Percentiles rank a stretch among this genome's conserved stretches.
phyloP scores from a whole-genome alignment of 352 stramenopile species.

The Thraustotheca clavata region DNA sequence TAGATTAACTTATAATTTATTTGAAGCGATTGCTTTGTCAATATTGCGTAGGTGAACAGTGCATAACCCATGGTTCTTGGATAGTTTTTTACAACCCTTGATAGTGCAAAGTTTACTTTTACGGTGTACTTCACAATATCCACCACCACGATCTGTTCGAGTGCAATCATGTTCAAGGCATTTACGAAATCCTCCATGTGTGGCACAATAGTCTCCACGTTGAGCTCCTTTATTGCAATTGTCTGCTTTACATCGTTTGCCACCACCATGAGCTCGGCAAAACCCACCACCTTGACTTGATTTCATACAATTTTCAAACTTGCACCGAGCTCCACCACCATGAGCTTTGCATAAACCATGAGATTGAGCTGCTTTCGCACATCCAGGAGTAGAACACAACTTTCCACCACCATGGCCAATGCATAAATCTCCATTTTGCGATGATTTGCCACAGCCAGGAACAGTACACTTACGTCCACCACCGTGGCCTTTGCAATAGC shows the following conservation, averaged over 20 bases:
- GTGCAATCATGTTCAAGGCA: conserved; percentile 80
- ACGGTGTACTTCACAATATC: conserved; percentile 80
- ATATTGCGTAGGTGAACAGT: conserved; percentile 80
- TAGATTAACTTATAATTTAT: not conserved
- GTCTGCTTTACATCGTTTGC: conserved; percentile 43
- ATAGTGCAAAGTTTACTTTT: conserved; percentile 72
- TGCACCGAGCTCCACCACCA: conserved; percentile 73
- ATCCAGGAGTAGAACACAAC: conserved; percentile 73
- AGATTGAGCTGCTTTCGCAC: conserved; percentile 76
- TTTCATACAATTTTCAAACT: conserved; percentile 67
- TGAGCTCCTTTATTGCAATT: conserved; percentile 77
- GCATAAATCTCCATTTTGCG: conserved; percentile 76
- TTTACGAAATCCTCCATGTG: conserved; percentile 77
- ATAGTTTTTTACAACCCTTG: conserved; percentile 82
- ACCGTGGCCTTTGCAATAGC: conserved; percentile 81
- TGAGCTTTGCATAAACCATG: conserved; percentile 67
- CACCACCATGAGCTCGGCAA: conserved; percentile 15
- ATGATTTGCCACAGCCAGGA: conserved; percentile 69
- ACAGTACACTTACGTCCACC: conserved; percentile 84
- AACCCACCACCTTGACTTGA: conserved; percentile 6
- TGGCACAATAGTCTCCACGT: conserved; percentile 70
- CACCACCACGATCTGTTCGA: conserved; percentile 68
- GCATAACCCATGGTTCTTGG: conserved; percentile 81
- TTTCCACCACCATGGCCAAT: conserved; percentile 80
- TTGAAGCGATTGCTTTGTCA: conserved; percentile 1